Evolutionary conservation across 2,329 filamentous ascomycete genomes (phyloP).

Genomic region (Colletotrichum costaricense): DNA sequence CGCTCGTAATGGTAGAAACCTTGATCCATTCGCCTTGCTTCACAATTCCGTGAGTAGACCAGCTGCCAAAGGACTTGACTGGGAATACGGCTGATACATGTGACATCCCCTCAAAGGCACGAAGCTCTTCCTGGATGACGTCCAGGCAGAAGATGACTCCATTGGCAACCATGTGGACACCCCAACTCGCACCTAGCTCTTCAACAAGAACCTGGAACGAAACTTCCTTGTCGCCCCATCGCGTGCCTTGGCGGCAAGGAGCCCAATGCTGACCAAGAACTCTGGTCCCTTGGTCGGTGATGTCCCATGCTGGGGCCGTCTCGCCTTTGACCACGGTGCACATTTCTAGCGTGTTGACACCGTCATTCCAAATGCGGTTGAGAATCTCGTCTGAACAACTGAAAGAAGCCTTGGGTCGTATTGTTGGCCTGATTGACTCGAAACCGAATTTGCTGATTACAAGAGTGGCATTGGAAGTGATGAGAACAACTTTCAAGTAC

Average conservation of each 20-base stretch:
- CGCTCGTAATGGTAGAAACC: neutral
- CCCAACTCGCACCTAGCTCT: slow-evolving; percentile 22
- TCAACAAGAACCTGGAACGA: slow-evolving; percentile 14
- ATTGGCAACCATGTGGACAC: slow-evolving; percentile 33
- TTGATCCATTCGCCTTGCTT: slow-evolving; percentile 7
- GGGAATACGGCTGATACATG: slow-evolving; percentile 23
- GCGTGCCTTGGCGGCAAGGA: slow-evolving; percentile 23
- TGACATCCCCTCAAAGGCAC: slow-evolving; percentile 15
- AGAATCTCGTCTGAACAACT: slow-evolving; percentile 13
- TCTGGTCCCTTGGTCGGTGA: slow-evolving; percentile 11
- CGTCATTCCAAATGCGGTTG: slow-evolving; percentile 22
- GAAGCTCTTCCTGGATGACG: neutral
- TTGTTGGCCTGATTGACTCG: neutral
- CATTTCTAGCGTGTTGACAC: slow-evolving; percentile 23
- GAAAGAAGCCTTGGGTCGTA: neutral
- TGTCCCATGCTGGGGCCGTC: slow-evolving; percentile 18
- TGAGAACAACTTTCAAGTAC: slow-evolving; percentile 5
- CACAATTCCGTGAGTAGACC: neutral
- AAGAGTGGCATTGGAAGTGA: neutral
- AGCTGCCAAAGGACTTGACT: slow-evolving; percentile 14
- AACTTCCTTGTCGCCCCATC: slow-evolving; percentile 18
- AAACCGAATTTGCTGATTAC: neutral
- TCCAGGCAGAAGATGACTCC: slow-evolving; percentile 31
- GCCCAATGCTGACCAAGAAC: slow-evolving; percentile 27
- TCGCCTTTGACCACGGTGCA: slow-evolving; percentile 26